Percentiles rank a stretch among this genome's conserved stretches.
These are phyloP conservation scores for Erysimum cheiri DNA, from an alignment of 441 rosid species.

Conservation along the genomic window DNA sequence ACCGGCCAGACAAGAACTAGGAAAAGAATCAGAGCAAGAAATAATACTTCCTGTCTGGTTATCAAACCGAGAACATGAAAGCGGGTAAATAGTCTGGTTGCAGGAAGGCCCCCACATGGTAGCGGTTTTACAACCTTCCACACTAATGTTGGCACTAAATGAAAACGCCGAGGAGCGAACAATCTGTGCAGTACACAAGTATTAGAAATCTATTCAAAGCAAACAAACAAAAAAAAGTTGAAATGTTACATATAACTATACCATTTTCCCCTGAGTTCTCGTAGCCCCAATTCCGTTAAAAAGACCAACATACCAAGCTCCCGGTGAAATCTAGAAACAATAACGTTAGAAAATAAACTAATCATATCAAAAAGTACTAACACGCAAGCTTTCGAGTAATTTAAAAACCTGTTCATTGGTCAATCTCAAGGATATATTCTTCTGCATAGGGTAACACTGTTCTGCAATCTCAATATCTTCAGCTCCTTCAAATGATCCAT, in stretches of 20 bases:
- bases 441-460: conserved; percentile 88
- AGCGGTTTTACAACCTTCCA: conserved; percentile 83
- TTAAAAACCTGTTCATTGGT: conserved; percentile 83
- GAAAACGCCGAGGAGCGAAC: conserved; percentile 71
- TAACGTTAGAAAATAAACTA: conserved; percentile 32
- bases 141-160: conserved; percentile 80
- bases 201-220: conserved; percentile 22
- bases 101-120: conserved; percentile 87
- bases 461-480: conserved; percentile 63
- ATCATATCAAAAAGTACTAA: conserved; percentile 9
- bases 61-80: conserved; percentile 64
- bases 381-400: neutral
- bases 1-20: conserved; percentile 58
- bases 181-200: conserved; percentile 62
- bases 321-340: conserved; percentile 74
- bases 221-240: neutral
- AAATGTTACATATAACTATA: conserved; percentile 36
- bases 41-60: conserved; percentile 54
- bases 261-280: conserved; percentile 94
- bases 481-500: conserved; percentile 62
- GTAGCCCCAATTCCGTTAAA: conserved; percentile 90
- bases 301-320: conserved; percentile 91
- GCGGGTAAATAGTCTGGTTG: conserved; percentile 77
- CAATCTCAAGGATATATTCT: conserved; percentile 65
- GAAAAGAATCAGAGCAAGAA: conserved; percentile 60